Conservation (phyloP, 2,329 filamentous ascomycete species). For the Alternaria dauci region DNA sequence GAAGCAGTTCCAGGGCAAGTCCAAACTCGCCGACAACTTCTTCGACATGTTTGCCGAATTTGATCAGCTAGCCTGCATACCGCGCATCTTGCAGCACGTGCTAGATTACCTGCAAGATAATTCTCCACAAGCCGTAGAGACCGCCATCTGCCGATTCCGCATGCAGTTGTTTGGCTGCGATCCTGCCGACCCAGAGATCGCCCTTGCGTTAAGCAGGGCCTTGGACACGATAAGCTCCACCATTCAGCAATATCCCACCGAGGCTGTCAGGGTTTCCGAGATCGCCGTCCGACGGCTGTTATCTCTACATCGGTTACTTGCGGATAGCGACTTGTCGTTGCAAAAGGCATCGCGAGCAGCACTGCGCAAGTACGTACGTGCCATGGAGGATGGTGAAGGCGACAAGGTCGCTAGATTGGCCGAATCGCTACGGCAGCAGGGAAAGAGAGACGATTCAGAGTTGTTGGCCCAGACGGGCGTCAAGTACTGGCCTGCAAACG, state of each 20-base stretch:
- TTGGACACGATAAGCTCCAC: constrained; percentile 69
- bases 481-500: constrained; percentile 43
- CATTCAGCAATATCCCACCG: constrained; percentile 48
- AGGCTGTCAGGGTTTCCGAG: constrained; percentile 52
- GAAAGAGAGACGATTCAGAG: constrained; percentile 39
- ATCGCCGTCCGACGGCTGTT: constrained; percentile 61
- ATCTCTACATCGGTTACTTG: constrained; percentile 52
- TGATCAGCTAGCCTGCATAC: constrained; percentile 68
- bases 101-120: constrained; percentile 68
- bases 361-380: constrained; percentile 48
- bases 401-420: constrained; percentile 37
- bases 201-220: constrained; percentile 71
- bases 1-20: constrained; percentile 76
- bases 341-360: constrained; percentile 59
- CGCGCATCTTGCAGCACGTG: constrained; percentile 76
- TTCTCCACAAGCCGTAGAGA: constrained; percentile 64
- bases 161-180: constrained; percentile 73
- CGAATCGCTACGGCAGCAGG: constrained; percentile 34
- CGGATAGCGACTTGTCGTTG: constrained; percentile 62
- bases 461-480: constrained; percentile 35
- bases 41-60: constrained; percentile 82
- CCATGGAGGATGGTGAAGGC: constrained; percentile 36
- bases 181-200: constrained; percentile 73
- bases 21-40: constrained; percentile 74
- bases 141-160: constrained; percentile 75